Evolutionary conservation across 2,329 filamentous ascomycete genomes (phyloP), one percentile per base, ranked within the genome.

Genomic region (Penicillium occitanis): DNA sequence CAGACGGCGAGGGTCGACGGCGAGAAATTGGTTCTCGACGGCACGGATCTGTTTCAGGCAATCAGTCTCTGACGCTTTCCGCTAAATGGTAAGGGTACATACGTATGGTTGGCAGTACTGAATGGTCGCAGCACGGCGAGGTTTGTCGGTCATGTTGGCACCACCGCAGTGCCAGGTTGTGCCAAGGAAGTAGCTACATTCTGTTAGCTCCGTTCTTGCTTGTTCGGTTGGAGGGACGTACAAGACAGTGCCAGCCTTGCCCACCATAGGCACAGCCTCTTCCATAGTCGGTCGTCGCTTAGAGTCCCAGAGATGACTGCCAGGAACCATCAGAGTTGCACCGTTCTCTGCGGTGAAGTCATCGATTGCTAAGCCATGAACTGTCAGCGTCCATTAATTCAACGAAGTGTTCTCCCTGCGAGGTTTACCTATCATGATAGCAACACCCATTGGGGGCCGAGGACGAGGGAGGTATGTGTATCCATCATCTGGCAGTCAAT

Each of bases 71-170:
- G 37, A 33, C 22, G 5, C 30, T 33, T 30, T 10, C 5, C 0
- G 6, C 14, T 7, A 35, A 19, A 19, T 2, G 25, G 10, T 13
- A 14, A 8, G 13, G 22, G 22, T 14, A 50, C 69, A 35, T 60
- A 70, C 69, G 61, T 73, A 83, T 5, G 78, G 77, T 68, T 79
- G 77, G 66, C 77, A 80, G 70, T 79, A 80, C 69, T 80, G 78
- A n/a, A 78, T 74, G 14, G 78, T 80, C 51, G 76, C 69, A 51
- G 77, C 77, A 44, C 73, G 68, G 28, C 78, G 71, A n/a, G 71
- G 71, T 35, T 63, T 67, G 28, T 70, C 61, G 14, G 74, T 73
- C 5, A 66, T 68, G 57, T 79, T 80, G 22, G 70, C 68, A n/a
- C 78, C 78, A 7, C 78, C 78, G 25, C 76, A 75, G 66, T 80